These are phyloP conservation scores for Talaromyces sp. DNA, from an alignment of 2,329 filamentous ascomycete genomes.

Conservation along the genomic window DNA sequence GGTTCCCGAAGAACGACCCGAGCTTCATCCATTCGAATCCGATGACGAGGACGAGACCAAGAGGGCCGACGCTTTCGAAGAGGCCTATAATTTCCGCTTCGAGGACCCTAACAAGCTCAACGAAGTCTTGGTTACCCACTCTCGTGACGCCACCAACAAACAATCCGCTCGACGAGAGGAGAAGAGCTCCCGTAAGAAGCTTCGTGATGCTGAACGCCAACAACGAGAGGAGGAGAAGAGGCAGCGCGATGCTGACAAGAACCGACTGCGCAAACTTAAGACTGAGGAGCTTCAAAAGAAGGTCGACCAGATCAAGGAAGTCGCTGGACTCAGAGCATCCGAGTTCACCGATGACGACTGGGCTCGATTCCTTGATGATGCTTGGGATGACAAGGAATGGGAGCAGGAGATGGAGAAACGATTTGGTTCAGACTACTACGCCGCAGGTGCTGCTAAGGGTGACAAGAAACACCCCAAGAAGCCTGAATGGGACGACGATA, in stretches of 20 bases:
- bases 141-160: constrained; percentile 79
- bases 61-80: constrained; percentile 82
- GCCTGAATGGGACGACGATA: constrained; percentile 93
- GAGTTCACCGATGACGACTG: constrained; percentile 75
- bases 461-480: constrained; percentile 68
- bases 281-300: constrained; percentile 88
- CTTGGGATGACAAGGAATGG: constrained; percentile 89
- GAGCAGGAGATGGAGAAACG: constrained; percentile 84
- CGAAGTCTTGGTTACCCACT: constrained; percentile 83
- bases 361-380: constrained; percentile 79
- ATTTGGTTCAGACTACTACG: constrained; percentile 91
- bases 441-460: constrained; percentile 55
- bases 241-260: constrained; percentile 76
- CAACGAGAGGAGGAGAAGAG: constrained; percentile 78
- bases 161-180: constrained; percentile 87
- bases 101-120: constrained; percentile 89
- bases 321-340: constrained; percentile 75
- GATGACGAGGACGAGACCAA: constrained; percentile 80
- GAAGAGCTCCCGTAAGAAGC: constrained; percentile 72
- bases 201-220: constrained; percentile 75
- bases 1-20: constrained; percentile 68
- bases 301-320: constrained; percentile 83
- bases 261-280: constrained; percentile 81
- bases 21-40: constrained; percentile 83
- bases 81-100: constrained; percentile 93